A percentile compares a stretch with the other conserved stretches of the same genome.
These are phyloP conservation scores for Zoysia pacifica DNA, from an alignment of 176 grass and related monocot species.

Conservation along the genomic window DNA sequence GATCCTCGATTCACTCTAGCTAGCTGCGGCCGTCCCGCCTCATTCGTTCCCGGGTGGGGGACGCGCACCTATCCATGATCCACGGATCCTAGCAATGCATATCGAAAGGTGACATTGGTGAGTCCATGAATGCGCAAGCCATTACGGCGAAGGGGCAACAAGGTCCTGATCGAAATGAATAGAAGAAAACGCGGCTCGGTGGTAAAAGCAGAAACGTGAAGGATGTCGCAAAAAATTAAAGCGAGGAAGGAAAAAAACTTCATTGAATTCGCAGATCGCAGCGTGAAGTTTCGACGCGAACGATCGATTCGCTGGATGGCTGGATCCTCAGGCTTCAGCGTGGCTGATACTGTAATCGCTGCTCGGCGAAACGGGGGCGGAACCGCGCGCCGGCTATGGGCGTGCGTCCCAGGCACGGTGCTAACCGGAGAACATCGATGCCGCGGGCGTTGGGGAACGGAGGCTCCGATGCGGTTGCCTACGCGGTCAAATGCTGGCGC, in stretches of 20 bases:
- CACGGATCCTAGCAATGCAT: neutral
- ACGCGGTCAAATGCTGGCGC: neutral
- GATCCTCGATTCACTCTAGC: neutral
- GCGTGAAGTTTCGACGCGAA: too few relatives aligned
- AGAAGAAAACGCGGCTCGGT: too few relatives aligned
- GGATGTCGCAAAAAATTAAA: too few relatives aligned
- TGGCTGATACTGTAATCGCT: too few relatives aligned
- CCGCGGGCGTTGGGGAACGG: neutral
- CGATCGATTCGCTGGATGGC: too few relatives aligned
- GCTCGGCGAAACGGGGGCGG: neutral
- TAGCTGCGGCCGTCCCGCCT: neutral
- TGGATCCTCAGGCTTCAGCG: too few relatives aligned
- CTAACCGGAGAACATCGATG: neutral
- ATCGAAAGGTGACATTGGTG: neutral
- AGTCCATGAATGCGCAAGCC: too few relatives aligned
- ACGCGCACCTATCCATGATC: neutral
- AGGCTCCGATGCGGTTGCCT: neutral
- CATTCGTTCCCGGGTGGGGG: neutral
- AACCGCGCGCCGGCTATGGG: neutral
- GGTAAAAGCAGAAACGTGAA: too few relatives aligned
- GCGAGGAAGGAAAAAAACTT: too few relatives aligned
- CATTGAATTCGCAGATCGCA: too few relatives aligned
- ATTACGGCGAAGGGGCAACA: too few relatives aligned
- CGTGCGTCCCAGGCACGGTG: constrained; percentile 26
- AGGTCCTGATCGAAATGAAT: too few relatives aligned